Conservation (phyloP, 192 early-diverging fungal species). For the Entophlyctis luteolus region DNA sequence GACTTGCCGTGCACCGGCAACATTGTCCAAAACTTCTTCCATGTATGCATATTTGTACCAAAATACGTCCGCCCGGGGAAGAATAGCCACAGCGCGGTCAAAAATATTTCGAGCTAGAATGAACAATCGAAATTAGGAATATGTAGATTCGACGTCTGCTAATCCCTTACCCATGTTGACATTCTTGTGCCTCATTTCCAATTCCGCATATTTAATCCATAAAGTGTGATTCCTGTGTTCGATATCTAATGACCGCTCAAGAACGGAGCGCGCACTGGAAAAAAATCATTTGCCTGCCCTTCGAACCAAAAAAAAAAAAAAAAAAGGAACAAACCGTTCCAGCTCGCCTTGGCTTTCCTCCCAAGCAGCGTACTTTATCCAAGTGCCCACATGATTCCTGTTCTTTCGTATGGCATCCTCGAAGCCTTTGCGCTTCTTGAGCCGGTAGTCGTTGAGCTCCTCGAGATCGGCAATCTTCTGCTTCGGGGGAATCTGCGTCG, state of each 20-base stretch:
- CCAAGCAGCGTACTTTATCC: conserved; percentile 96
- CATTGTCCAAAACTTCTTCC: conserved; percentile 94
- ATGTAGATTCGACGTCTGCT: background rate
- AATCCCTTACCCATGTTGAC: conserved; percentile 52
- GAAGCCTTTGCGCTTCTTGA: conserved; percentile 87
- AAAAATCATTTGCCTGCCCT: background rate
- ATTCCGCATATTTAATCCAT: conserved; percentile 90
- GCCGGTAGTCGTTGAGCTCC: conserved; percentile 86
- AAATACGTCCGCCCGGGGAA: conserved; percentile 68
- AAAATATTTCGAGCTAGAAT: conserved; percentile 83
- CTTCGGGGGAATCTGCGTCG: conserved; percentile 64
- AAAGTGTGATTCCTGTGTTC: conserved; percentile 82
- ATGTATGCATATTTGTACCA: conserved; percentile 97
- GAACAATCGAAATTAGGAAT: background rate
- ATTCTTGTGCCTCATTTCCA: conserved; percentile 98
- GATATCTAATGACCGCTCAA: conserved; percentile 87
- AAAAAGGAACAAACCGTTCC: conserved; percentile 49
- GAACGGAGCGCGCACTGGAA: conserved; percentile 45
- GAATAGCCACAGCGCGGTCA: conserved; percentile 82
- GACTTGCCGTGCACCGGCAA: conserved; percentile 80
- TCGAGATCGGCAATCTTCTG: conserved; percentile 90
- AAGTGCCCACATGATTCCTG: conserved; percentile 78
- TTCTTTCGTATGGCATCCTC: conserved; percentile 88
- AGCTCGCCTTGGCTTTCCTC: conserved; percentile 89
- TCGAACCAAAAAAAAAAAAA: background rate